Evolutionary conservation across 257 asterid genomes (phyloP), one percentile per base, ranked within the genome.

Genomic region (Scutellaria baicalensis): DNA sequence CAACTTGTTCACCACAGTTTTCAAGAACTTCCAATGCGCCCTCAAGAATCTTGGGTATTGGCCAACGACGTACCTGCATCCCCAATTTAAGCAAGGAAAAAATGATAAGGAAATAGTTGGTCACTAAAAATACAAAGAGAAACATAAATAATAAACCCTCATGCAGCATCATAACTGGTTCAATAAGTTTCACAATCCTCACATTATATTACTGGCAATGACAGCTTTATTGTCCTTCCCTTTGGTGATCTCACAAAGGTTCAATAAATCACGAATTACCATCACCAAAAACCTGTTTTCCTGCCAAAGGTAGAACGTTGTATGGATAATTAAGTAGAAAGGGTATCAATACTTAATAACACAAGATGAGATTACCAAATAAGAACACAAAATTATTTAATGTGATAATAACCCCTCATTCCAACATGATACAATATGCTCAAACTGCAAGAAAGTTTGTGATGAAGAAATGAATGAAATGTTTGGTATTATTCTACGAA

Each of bases 161-260:
- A 55, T 59, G 40, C 33, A 47, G 78, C 73, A 45, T 8, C 33
- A 54, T 33, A 74, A 39, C 10, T 58, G 57, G 40, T 39, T 16
- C 23, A 42, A 47, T 31, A 69, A 55, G 49, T 70, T 51, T 31
- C 20, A 23, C 8, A 61, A 44, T 64, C 63, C 97, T 88, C 79
- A 94, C 99, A 94, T 91, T 80, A 94, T 94, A 71, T 94, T 94
- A 81, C 99, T 94, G 31, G 99, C 99, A 83, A 94, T 94, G 72
- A 94, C 95, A 14, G 99, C 99, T 82, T 94, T 94, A 75, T 94
- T 94, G 86, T 94, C 98, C 84, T 91, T 94, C 57, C 99, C 99
- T 80, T 85, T 94, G 47, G 96, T 88, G 77, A 89, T 85, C 81
- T 94, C 99, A 81, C 99, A 94, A 36, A 94, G 97, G 76, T 89